Evolutionary conservation across 148 eudicot genomes (phyloP), one percentile per base, ranked within the genome.

Genomic region (Dianthus caryophyllus): DNA sequence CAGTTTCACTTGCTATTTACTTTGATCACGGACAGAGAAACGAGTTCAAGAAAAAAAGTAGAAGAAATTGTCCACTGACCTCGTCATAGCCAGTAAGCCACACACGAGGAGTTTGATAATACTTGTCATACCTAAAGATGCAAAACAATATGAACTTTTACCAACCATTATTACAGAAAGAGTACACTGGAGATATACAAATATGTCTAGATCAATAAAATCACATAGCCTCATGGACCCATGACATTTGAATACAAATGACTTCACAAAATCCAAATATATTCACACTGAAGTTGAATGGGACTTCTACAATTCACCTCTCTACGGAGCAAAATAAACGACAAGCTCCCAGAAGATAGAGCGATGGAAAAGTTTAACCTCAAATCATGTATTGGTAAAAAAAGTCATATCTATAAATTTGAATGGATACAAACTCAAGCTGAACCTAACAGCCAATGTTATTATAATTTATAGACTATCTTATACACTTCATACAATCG

Each of bases 81-180:
- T 94, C 98, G 75, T 94, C 98, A 83, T 94, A 94, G 48, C 98
- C 97, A 75, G 98, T 90, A 80, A 94, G 98, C 98, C 98, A 94
- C 27, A 94, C 85, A 47, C 97, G 98, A 73, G 97, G 98, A 75
- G 98, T 94, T 77, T 90, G 98, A 78, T 94, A 94, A 75, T 94
- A 94, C 70, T 94, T 94, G 76, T 94, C 98, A 75, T 94, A 94
- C 82, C 98, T 94, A 85, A 43, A 46, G 22, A 63, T 2, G 38
- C 38, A 33, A 22, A n/a, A 8, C 15, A 15, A 15, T n/a, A 36
- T n/a, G 4, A 60, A 36, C 46, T 31, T 30, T 30, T 58, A 31
- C 64, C 24, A 60, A 59, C 17, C 39, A n/a, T n/a, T n/a, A n/a
- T n/a, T n/a, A n/a, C n/a, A 33, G 38, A 7, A 33, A 33, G 4